These are phyloP conservation scores for Marasmius fiardii DNA, from an alignment of 1,284 basidiomycete genomes.

Conservation along the genomic window DNA sequence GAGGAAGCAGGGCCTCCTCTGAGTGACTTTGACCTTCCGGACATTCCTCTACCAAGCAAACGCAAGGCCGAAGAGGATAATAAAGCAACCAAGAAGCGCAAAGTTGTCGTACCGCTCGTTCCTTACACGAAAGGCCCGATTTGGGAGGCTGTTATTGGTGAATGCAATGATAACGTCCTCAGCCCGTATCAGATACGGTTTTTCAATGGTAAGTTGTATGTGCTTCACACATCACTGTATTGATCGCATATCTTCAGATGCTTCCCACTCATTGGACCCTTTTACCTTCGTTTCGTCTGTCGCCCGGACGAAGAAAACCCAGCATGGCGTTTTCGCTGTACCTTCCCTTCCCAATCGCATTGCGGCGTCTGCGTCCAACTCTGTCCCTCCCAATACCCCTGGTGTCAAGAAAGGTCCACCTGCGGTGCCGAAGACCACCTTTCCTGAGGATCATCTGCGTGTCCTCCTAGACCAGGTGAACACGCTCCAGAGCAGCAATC, in stretches of 20 bases:
- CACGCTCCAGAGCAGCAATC: conserved; percentile 50
- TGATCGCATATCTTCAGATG: conserved; percentile 46
- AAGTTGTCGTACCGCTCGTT: conserved; percentile 70
- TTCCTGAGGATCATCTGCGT: conserved; percentile 63
- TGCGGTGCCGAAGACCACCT: conserved; percentile 49
- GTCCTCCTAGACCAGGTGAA: conserved; percentile 57
- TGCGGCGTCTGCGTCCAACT: not conserved
- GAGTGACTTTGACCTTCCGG: conserved; percentile 37
- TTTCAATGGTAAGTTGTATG: conserved; percentile 62
- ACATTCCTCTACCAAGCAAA: conserved; percentile 38
- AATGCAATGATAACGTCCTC: conserved; percentile 63
- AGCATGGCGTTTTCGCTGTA: conserved; percentile 32
- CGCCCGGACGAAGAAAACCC: conserved; percentile 31
- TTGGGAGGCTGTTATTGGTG: conserved; percentile 65
- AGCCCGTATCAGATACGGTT: conserved; percentile 68
- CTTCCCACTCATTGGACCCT: conserved; percentile 70
- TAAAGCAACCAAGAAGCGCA: conserved; percentile 61
- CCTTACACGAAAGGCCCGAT: conserved; percentile 76
- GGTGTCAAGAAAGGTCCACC: conserved; percentile 26
- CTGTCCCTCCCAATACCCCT: conserved; percentile 4
- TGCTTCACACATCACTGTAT: not conserved
- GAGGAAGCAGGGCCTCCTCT: conserved; percentile 37
- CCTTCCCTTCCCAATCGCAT: conserved; percentile 36
- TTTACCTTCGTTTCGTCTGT: conserved; percentile 66
- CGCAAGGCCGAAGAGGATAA: conserved; percentile 51